These are phyloP conservation scores for Cytospora chrysosperma DNA, from an alignment of 2,329 filamentous ascomycete species.

Conservation along the genomic window DNA sequence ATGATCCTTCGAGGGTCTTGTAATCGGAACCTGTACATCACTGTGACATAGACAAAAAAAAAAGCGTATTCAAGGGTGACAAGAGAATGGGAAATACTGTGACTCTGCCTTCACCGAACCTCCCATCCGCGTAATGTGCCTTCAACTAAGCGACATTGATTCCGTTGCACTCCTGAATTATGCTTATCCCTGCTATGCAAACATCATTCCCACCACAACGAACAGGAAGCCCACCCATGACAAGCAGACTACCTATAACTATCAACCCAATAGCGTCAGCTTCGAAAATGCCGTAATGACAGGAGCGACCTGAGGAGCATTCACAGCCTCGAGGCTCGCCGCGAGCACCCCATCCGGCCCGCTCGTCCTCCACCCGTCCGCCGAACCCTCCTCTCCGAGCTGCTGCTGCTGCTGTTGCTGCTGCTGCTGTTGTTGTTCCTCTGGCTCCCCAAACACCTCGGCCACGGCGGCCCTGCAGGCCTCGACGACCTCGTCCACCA, in stretches of 20 bases:
- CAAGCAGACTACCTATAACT: background rate
- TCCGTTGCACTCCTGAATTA: background rate
- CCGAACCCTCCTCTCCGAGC: conserved; percentile 27
- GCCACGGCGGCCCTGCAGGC: conserved; percentile 64
- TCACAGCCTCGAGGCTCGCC: conserved; percentile 48
- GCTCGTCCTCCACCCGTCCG: conserved; percentile 35
- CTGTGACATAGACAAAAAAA: background rate
- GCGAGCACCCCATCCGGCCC: conserved; percentile 53
- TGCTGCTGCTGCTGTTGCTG: conserved; percentile 24
- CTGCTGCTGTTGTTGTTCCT: conserved; percentile 25
- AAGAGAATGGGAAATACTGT: background rate
- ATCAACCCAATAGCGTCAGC: conserved; percentile 49
- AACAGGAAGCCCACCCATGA: background rate
- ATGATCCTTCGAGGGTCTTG: background rate
- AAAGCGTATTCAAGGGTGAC: background rate
- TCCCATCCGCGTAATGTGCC: background rate
- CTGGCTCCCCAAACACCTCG: conserved; percentile 62
- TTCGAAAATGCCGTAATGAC: conserved; percentile 49
- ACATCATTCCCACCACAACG: background rate
- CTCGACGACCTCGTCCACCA: conserved; percentile 72
- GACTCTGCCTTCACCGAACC: background rate
- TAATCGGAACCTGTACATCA: conserved; percentile 1
- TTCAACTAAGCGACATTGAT: background rate
- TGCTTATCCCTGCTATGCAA: background rate
- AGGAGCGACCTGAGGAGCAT: conserved; percentile 48